Evolutionary conservation across 129 eudicot species (phyloP), one percentile per base, ranked within the genome.

Genomic region (Flaveria sonorensis): DNA sequence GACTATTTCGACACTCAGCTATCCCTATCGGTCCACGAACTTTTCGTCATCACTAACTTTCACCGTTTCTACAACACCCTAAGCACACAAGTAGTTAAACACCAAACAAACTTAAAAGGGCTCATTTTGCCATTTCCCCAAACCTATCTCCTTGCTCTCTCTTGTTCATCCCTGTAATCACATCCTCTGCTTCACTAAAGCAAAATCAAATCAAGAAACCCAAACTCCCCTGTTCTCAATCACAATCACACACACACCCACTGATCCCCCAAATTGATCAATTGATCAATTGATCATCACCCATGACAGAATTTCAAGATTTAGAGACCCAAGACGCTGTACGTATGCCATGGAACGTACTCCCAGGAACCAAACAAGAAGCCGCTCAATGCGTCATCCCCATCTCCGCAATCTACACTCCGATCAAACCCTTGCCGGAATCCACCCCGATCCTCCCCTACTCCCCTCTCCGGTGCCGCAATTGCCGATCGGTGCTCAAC

Each of bases 301-400:
- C 8, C 42, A 79, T 94, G 98, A 50, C 96, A 71, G 98, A 91
- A 77, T 94, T 94, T 80, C 48, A 87, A 16, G 98, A 91, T 26
- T 75, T 94, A 7, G 98, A 94, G 32, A 52, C 77, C 50, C 97
- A 89, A 68, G 98, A 94, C 78, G 92, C 87, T 39, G 92, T 94
- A 0, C 93, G 98, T 7, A 94, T 94, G 98, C 97, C 98, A 70
- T 94, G 97, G 97, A 94, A 94, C 24, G 97, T 94, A 10, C 78
- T 94, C 61, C 98, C 97, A 0, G 98, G 98, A 19, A 89, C 96
- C 39, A 94, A 89, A 78, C 84, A 84, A 61, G 92, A 87, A 73
- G 84, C 93, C 59, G 83, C 87, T 30, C 86, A 89, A 74, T 87
- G 85, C 73, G 76, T 83, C 10, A 88, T 94, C 70, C 99, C 97